Base-by-base conservation (phyloP, 2,329 filamentous ascomycete species). In the Podosphaera xanthii region DNA sequence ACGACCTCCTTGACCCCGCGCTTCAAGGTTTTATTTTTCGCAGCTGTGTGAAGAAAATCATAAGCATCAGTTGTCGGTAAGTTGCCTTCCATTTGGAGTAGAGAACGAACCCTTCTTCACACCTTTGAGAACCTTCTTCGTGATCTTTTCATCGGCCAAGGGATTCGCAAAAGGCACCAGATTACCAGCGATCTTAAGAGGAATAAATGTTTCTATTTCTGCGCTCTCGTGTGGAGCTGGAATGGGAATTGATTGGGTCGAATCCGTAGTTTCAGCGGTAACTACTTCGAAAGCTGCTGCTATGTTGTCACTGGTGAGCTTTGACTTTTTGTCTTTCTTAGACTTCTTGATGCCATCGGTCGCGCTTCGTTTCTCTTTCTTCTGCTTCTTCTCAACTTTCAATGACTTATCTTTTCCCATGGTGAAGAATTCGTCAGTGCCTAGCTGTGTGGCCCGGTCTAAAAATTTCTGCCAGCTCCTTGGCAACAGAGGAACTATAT, bases 1-100 rank as follows among this genome's bases (percentile, higher is more conserved):
- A 97, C 90, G 70, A 95, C 91, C 76, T 98, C 92, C 75, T 98
- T 98, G 65, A 98, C 92, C 70, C 92, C 92, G 70, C 92, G 90
- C 77, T 95, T 94, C 70, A 98, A 86, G 61, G 87, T 86, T 75
- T 94, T 94, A 75, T 88, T 82, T 75, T 94, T 95, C 67, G 92
- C 90, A 66, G 91, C 92, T 97, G 72, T 59, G 34, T 10, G n/a
- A 7, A 33, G n/a, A 12, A 30, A 9, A 31, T 10, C 34, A 30
- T 40, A 50, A 8, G n/a, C 7, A 44, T 33, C 44, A 54, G 67
- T 62, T 65, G 65, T 38, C 50, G 12, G 30, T 7, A 34, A 40
- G 22, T 38, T 50, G 10, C 34, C 35, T 30, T 2, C 34, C 31
- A 33, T 10, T 14, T 59, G 35, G 60, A 38, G 46, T 31, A 49